phyloP scores from a whole-genome alignment of 73 alveolate genomes.

The Paramecium pentaurelia region DNA sequence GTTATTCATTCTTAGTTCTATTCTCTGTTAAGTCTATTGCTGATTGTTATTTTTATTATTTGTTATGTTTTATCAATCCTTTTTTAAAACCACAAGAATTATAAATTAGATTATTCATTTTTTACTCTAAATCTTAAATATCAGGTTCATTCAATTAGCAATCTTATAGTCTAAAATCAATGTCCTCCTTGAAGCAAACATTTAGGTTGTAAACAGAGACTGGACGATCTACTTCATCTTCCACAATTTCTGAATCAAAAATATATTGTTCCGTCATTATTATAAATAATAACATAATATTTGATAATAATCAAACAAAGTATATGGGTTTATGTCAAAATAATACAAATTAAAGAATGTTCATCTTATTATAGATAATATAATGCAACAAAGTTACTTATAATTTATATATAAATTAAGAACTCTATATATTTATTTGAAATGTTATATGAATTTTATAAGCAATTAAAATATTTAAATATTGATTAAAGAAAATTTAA shows the following conservation, averaged over 20 bases:
- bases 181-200: neutral
- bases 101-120: neutral
- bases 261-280: neutral
- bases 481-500: neutral
- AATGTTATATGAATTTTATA: neutral
- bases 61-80: neutral
- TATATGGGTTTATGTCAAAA: neutral
- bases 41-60: neutral
- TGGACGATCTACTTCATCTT: neutral
- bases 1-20: neutral
- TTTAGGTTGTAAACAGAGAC: neutral
- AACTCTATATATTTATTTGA: neutral
- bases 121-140: conserved; percentile 5
- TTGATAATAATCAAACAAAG: neutral
- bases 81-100: neutral
- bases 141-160: neutral
- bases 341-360: neutral
- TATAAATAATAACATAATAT: neutral
- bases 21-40: neutral
- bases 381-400: neutral
- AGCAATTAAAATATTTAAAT: neutral
- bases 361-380: neutral
- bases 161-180: neutral
- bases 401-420: neutral
- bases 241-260: neutral